Percentiles rank a stretch among this genome's conserved stretches.
These are phyloP conservation scores for Anthracocystis setariae DNA, from an alignment of 1,284 basidiomycete species.

Conservation along the genomic window DNA sequence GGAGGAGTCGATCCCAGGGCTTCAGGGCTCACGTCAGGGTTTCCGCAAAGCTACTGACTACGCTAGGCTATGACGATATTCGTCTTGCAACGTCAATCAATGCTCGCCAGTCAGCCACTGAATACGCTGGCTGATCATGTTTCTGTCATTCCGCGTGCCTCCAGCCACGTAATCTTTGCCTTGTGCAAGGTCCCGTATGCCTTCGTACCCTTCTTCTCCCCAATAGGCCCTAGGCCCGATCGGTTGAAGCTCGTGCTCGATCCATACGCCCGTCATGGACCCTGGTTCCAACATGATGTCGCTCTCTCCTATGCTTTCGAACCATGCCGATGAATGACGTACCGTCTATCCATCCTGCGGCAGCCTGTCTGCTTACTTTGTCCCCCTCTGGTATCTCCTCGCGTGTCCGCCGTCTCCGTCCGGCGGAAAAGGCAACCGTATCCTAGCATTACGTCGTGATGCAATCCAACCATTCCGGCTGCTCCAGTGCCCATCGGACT, in stretches of 20 bases:
- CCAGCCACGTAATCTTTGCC: too few species aligned
- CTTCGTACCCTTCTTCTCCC: not conserved
- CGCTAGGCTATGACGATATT: slow-evolving; percentile 18
- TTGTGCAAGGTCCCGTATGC: not conserved
- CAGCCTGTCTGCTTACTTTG: not conserved
- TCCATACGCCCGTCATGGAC: slow-evolving; percentile 22
- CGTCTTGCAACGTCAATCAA: not conserved
- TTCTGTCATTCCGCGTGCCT: slow-evolving; percentile 7
- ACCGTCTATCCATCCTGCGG: not conserved
- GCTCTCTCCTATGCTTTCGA: slow-evolving; percentile 1
- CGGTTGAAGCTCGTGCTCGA: slow-evolving; percentile 13
- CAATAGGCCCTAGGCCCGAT: slow-evolving; percentile 1
- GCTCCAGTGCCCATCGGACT: not conserved
- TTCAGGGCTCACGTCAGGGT: slow-evolving; percentile 45
- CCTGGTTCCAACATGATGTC: slow-evolving; percentile 19
- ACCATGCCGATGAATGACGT: slow-evolving; percentile 24
- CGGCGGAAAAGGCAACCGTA: slow-evolving; percentile 13
- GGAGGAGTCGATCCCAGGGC: too few species aligned
- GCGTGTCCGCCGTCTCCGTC: slow-evolving; percentile 6
- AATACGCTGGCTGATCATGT: not conserved
- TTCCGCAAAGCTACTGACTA: slow-evolving; percentile 2
- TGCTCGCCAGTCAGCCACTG: too few species aligned
- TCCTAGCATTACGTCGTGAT: slow-evolving; percentile 36
- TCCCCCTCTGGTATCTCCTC: not conserved
- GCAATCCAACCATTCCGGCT: slow-evolving; percentile 4